Base-by-base conservation (phyloP, 139 green algal species). In the Ettlia oleoabundans region DNA sequence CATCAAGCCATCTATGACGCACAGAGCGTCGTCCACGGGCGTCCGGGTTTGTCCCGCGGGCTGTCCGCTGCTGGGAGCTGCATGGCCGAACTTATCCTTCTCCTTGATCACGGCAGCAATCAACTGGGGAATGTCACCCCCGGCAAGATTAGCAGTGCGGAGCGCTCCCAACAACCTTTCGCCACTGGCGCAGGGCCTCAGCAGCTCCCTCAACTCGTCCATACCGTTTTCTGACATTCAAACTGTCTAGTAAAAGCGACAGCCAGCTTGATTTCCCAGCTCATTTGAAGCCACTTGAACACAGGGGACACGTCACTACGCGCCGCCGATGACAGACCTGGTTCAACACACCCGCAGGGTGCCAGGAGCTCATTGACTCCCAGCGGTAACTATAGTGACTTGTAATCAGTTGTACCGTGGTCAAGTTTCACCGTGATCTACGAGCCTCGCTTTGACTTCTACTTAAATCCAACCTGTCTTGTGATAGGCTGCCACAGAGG, bases 61-160 rank as follows among this genome's bases (percentile, higher is more conserved):
- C 76, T n/a, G 78, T 35, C 64, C 2, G 33, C 64, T 21, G 70
- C 65, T 26, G 71, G 35, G 19, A 10, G 10, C 73, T 26, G 53
- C 22, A 10, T 40, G 22, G 35, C 26, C 53, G n/a, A n/a, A n/a
- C n/a, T n/a, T n/a, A n/a, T 8, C 18, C 19, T 22, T 9, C 28
- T 77, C 66, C 3, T 61, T n/a, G 1, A 86, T 41, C 22, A 82
- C 73, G 8, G 33, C 75, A 8, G 55, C 55, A 19, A 86, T 76
- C 6, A 86, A 42, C 4, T 30, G 22, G 4, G 73, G 52, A 22
- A 80, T 43, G 43, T 51, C 41, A 37, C 28, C 22, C 9, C 33
- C 24, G 35, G 62, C 52, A 2, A 75, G 35, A 4, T 28, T 22
- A 1, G 64, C 64, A 4, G 58, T 15, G 43, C 81, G 35, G 32